Evolutionary conservation across 495 filamentous ascomycete genomes (phyloP).

Genomic region (Lasiosphaeris hirsuta): DNA sequence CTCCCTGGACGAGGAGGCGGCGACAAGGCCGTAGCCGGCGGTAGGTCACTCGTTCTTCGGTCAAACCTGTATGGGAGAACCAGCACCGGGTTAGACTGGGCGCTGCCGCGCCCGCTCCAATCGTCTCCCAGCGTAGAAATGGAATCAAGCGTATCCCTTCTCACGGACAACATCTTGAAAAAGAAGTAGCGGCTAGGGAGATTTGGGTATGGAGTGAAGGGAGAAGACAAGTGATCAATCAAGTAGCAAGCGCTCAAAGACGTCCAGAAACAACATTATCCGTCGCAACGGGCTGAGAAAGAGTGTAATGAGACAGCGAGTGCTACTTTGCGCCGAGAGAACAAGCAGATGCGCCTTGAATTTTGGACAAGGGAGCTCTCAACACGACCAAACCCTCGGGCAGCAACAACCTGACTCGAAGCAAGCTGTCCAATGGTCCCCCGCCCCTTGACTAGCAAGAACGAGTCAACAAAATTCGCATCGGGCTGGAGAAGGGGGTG

Average conservation of each 20-base stretch:
- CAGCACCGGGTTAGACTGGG: slow-evolving; percentile 10
- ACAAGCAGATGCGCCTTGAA: background rate
- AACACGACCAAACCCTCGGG: background rate
- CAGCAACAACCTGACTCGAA: background rate
- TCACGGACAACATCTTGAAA: slow-evolving; percentile 15
- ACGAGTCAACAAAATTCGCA: no score
- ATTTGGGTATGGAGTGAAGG: background rate
- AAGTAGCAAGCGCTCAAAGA: background rate
- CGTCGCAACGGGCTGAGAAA: background rate
- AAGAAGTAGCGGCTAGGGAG: background rate
- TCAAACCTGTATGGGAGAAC: slow-evolving; percentile 14
- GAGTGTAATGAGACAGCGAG: no score
- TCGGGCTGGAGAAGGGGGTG: no score
- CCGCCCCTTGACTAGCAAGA: no score
- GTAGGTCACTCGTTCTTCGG: slow-evolving; percentile 4
- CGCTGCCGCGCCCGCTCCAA: slow-evolving; percentile 15
- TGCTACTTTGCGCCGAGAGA: background rate
- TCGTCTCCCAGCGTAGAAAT: slow-evolving; percentile 14
- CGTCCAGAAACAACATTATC: background rate
- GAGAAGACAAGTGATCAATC: background rate
- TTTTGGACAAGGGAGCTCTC: background rate
- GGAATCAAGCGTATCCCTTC: slow-evolving; percentile 21
- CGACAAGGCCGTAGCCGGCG: slow-evolving; percentile 20
- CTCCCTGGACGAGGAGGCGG: slow-evolving; percentile 21
- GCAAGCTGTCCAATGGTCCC: no score